Conservation (phyloP, 176 grass and related monocot genomes). For the Bolboschoenus planiculmis region DNA sequence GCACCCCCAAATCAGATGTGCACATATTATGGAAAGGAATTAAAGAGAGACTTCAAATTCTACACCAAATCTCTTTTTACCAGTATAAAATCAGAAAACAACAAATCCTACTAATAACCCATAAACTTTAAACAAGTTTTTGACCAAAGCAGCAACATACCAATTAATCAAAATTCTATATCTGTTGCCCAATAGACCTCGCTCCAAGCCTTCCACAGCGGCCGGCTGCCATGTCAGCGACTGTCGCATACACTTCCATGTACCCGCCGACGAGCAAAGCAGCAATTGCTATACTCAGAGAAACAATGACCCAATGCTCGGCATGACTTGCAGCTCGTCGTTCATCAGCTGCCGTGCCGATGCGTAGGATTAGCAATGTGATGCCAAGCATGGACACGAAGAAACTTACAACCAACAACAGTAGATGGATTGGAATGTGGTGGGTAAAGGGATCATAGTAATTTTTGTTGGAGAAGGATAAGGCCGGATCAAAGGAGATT, state of each 20-base stretch:
- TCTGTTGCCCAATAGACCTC: too few species aligned
- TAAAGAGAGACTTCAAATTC: too few species aligned
- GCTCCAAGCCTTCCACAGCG: too few species aligned
- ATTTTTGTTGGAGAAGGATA: background rate
- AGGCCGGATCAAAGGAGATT: background rate
- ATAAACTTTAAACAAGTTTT: too few species aligned
- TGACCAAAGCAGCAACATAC: too few species aligned
- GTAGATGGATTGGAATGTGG: background rate
- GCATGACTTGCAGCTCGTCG: background rate
- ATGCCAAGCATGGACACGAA: background rate
- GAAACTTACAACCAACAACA: background rate
- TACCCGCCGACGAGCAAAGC: background rate
- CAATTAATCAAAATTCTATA: too few species aligned
- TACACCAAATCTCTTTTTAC: too few species aligned
- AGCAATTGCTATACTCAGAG: background rate
- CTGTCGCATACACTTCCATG: background rate
- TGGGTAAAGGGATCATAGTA: background rate
- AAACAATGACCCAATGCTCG: background rate
- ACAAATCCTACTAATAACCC: too few species aligned
- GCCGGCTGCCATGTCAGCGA: background rate
- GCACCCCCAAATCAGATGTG: too few species aligned
- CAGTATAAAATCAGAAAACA: too few species aligned
- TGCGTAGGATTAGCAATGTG: background rate
- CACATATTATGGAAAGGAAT: too few species aligned
- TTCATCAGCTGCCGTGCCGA: background rate